Evolutionary conservation across 2,329 filamentous ascomycete genomes (phyloP).

Genomic region (Botrytis galanthina): DNA sequence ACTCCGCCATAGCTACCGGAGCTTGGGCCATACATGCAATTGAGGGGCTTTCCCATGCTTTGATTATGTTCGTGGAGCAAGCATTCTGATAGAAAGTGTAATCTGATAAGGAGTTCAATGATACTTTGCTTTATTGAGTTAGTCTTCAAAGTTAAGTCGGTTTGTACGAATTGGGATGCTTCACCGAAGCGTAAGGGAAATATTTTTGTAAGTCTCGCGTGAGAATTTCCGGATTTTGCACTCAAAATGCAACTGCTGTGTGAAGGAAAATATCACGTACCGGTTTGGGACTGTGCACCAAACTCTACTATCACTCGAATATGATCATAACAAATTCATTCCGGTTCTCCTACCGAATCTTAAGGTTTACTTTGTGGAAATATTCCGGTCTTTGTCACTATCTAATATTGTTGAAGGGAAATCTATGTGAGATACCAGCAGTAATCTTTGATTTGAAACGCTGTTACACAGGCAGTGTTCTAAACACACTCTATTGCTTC

Average conservation of each 20-base stretch:
- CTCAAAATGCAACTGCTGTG: not conserved
- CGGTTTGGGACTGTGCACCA: not conserved
- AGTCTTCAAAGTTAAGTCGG: not conserved
- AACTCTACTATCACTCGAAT: not conserved
- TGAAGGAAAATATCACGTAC: not conserved
- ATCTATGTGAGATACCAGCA: not conserved
- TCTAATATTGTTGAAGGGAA: not conserved
- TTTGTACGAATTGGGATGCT: not conserved
- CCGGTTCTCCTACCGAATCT: constrained; percentile 1
- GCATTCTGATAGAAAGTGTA: not conserved
- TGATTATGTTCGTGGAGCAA: not conserved
- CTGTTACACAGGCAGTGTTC: not conserved
- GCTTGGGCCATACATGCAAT: constrained; percentile 1
- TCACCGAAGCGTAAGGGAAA: not conserved
- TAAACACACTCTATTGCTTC: not conserved
- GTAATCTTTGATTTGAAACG: not conserved
- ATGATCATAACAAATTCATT: not conserved
- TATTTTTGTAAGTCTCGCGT: not conserved
- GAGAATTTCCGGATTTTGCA: not conserved
- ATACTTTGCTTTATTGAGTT: not conserved
- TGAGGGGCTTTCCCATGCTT: not conserved
- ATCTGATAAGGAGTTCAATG: not conserved
- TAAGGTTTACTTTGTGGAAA: not conserved
- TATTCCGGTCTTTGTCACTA: not conserved
- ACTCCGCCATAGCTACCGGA: constrained; percentile 7